phyloP scores from a whole-genome alignment of 768 basidiomycete species.

The Kwoniella sp. region DNA sequence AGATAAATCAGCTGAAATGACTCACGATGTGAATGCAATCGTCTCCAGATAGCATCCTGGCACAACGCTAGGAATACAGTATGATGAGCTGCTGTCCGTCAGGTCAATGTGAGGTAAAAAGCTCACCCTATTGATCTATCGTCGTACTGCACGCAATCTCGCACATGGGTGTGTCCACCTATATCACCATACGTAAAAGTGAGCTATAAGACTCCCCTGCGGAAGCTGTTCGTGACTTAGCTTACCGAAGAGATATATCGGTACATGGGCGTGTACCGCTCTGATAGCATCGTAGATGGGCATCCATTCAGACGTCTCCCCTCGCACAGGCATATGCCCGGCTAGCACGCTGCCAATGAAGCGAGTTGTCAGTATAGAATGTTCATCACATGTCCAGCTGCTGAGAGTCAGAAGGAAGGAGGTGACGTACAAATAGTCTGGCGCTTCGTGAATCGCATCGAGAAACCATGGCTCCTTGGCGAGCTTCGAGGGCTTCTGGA shows the following conservation, averaged over 20 bases:
- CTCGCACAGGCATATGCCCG: conserved; percentile 80
- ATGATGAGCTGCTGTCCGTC: neutral
- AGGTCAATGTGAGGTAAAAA: neutral
- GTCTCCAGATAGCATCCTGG: conserved; percentile 86
- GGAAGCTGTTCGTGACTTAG: neutral
- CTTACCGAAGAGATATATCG: conserved; percentile 79
- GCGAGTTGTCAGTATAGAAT: neutral
- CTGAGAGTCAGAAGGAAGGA: neutral
- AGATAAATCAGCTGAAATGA: too few species aligned
- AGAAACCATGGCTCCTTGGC: conserved; percentile 80
- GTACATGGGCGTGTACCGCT: conserved; percentile 69
- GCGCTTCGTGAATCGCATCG: conserved; percentile 75
- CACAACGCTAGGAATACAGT: conserved; percentile 43
- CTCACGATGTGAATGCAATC: conserved; percentile 64
- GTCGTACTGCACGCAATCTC: conserved; percentile 76
- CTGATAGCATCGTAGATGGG: conserved; percentile 74
- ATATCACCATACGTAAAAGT: neutral
- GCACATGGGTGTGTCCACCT: conserved; percentile 72
- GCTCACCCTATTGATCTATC: conserved; percentile 78
- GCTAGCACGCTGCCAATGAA: conserved; percentile 39
- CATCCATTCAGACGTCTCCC: conserved; percentile 64
- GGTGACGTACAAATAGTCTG: conserved; percentile 68
- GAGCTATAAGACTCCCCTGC: conserved; percentile 2
- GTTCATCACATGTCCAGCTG: too few species aligned
- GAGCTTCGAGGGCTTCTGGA: conserved; percentile 73